Percentiles rank a stretch among this genome's conserved stretches.
Evolutionary conservation across 805 yeast species (phyloP).

Genomic region (Monosporozyma servazzii): DNA sequence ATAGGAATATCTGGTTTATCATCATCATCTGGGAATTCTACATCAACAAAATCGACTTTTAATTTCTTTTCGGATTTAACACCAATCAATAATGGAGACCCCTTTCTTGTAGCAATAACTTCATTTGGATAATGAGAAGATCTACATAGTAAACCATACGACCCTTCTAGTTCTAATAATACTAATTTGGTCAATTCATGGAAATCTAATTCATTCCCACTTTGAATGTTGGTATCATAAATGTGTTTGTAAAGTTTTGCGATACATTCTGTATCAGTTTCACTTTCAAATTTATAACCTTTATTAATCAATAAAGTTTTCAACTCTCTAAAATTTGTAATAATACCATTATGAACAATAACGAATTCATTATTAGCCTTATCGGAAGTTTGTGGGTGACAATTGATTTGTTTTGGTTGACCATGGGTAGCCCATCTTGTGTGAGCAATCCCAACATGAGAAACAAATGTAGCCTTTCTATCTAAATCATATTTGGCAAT

Average conservation of each 20-base stretch:
- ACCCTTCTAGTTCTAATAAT: conserved; percentile 88
- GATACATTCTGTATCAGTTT: conserved; percentile 96
- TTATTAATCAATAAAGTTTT: conserved; percentile 70
- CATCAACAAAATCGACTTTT: conserved; percentile 96
- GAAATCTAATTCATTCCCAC: conserved; percentile 76
- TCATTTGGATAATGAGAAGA: conserved; percentile 91
- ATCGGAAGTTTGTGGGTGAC: conserved; percentile 96
- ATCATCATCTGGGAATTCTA: conserved; percentile 76
- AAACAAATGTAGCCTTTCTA: conserved; percentile 55
- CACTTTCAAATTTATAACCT: conserved; percentile 79
- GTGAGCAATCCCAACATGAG: conserved; percentile 95
- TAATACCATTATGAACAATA: conserved; percentile 95
- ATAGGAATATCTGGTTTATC: conserved; percentile 28
- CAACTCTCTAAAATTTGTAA: conserved; percentile 89
- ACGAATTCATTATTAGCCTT: conserved; percentile 63
- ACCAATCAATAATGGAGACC: conserved; percentile 94
- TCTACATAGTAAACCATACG: conserved; percentile 91
- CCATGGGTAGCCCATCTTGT: conserved; percentile 99
- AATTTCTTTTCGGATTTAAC: conserved; percentile 91
- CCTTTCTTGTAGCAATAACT: conserved; percentile 93
- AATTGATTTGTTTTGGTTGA: conserved; percentile 72
- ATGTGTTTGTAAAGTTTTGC: conserved; percentile 90
- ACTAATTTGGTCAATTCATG: conserved; percentile 89
- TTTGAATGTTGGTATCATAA: conserved; percentile 64
- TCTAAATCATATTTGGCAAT: conserved; percentile 45